Percentiles rank a stretch among this genome's conserved stretches.
Evolutionary conservation across 306 rosid species (phyloP).

Genomic region (Vigna radiata): DNA sequence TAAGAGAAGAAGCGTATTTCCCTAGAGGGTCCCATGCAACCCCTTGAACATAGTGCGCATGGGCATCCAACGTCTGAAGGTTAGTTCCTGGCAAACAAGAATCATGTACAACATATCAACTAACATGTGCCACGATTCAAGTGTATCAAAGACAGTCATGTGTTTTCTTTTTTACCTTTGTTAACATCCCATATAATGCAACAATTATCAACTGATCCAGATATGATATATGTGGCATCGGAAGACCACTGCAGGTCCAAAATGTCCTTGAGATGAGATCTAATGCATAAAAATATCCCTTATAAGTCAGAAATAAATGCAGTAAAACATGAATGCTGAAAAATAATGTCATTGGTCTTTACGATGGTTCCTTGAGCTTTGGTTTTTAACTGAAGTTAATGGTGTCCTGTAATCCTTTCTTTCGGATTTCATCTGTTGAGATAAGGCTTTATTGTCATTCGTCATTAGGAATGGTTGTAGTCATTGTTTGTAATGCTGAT

Average conservation of each 20-base stretch:
- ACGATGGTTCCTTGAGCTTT: background rate
- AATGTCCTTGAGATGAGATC: slow-evolving; percentile 92
- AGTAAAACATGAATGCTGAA: slow-evolving; percentile 8
- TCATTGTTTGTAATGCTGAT: slow-evolving; percentile 16
- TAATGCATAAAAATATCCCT: slow-evolving; percentile 48
- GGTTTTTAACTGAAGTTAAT: too few species aligned
- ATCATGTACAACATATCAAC: slow-evolving; percentile 29
- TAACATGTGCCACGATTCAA: slow-evolving; percentile 27
- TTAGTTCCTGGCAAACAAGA: slow-evolving; percentile 70
- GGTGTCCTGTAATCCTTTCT: background rate
- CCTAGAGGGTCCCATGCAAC: slow-evolving; percentile 95
- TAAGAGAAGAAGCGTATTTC: slow-evolving; percentile 81
- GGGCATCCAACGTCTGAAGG: slow-evolving; percentile 83
- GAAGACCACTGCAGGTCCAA: slow-evolving; percentile 92
- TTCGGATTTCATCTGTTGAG: background rate
- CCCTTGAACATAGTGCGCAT: slow-evolving; percentile 96
- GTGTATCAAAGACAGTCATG: slow-evolving; percentile 2
- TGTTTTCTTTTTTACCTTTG: slow-evolving; percentile 64
- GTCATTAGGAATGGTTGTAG: background rate
- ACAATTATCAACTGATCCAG: slow-evolving; percentile 95
- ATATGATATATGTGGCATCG: slow-evolving; percentile 69
- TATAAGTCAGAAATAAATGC: slow-evolving; percentile 40
- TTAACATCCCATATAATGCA: slow-evolving; percentile 95
- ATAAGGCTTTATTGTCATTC: background rate
- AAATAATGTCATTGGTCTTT: background rate